phyloP scores from a whole-genome alignment of 345 rosid genomes.

The Orychophragmus violaceus region DNA sequence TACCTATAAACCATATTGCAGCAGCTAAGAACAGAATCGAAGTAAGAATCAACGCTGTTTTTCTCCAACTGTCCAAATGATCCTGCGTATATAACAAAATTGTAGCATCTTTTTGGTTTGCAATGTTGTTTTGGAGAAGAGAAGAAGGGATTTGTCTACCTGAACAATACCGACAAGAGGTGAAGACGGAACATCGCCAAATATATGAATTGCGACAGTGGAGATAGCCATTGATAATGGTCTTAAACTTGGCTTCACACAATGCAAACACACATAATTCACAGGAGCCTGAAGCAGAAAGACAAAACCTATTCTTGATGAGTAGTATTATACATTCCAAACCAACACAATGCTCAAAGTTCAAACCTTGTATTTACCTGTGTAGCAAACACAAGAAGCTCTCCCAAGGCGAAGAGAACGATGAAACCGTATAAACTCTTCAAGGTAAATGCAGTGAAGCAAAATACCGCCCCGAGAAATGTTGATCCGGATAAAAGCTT shows the following conservation, averaged over 20 bases:
- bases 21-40: slow-evolving; percentile 70
- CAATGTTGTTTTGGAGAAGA: background rate
- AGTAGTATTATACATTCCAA: background rate
- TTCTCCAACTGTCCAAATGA: slow-evolving; percentile 62
- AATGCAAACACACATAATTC: slow-evolving; percentile 76
- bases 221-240: slow-evolving; percentile 96
- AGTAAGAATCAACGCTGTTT: slow-evolving; percentile 63
- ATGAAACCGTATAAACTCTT: slow-evolving; percentile 67
- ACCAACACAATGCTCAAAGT: background rate
- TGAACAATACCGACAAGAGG: slow-evolving; percentile 92
- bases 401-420: slow-evolving; percentile 71
- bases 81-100: slow-evolving; percentile 38
- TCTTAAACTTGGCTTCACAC: slow-evolving; percentile 78
- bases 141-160: slow-evolving; percentile 35
- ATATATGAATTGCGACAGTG: slow-evolving; percentile 80
- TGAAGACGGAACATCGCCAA: slow-evolving; percentile 95
- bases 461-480: slow-evolving; percentile 68
- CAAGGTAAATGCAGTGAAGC: slow-evolving; percentile 73
- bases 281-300: slow-evolving; percentile 69
- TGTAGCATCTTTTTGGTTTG: background rate
- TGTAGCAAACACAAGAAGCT: slow-evolving; percentile 81
- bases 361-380: slow-evolving; percentile 47
- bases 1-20: slow-evolving; percentile 80
- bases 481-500: slow-evolving; percentile 81
- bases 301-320: background rate